These are phyloP conservation scores for Trichomonascaceae sp. DNA, from an alignment of 1,139 yeast genomes.

Conservation along the genomic window DNA sequence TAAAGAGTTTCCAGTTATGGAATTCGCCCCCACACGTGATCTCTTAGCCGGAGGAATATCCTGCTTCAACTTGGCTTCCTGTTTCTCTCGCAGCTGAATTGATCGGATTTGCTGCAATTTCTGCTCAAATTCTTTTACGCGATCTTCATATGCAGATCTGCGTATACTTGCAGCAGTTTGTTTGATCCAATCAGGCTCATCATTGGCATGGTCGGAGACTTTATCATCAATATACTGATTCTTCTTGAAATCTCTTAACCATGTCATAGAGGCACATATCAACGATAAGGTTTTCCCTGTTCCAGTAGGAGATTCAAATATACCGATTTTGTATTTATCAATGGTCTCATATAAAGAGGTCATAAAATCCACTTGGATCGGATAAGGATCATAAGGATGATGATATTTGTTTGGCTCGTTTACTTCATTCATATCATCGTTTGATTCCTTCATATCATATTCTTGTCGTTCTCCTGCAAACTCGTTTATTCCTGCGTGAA, in stretches of 20 bases:
- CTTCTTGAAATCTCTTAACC: constrained; percentile 64
- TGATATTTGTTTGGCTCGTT: constrained; percentile 22
- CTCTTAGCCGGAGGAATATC: background rate
- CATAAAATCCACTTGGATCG: constrained; percentile 76
- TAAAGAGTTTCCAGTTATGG: constrained; percentile 18
- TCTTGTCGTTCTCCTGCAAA: background rate
- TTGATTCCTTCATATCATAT: background rate
- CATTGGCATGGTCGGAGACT: constrained; percentile 40
- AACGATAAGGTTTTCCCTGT: constrained; percentile 87
- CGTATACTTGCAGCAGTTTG: constrained; percentile 27
- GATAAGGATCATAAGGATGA: constrained; percentile 82
- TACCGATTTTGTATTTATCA: constrained; percentile 58
- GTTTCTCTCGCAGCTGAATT: background rate
- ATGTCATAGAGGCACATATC: constrained; percentile 79
- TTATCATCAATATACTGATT: constrained; percentile 8
- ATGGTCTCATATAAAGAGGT: constrained; percentile 60
- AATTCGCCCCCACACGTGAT: constrained; percentile 10
- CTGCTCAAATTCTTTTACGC: constrained; percentile 22
- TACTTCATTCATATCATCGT: too few species aligned
- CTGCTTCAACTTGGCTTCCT: background rate
- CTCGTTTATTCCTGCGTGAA: background rate
- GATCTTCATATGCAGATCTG: constrained; percentile 29
- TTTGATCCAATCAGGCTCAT: constrained; percentile 34
- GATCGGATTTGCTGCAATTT: constrained; percentile 14
- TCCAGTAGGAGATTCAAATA: constrained; percentile 94